Percentiles rank a stretch among this genome's conserved stretches.
Conservation (phyloP, 2,329 filamentous ascomycete species). For the Beauveria pseudobassiana region DNA sequence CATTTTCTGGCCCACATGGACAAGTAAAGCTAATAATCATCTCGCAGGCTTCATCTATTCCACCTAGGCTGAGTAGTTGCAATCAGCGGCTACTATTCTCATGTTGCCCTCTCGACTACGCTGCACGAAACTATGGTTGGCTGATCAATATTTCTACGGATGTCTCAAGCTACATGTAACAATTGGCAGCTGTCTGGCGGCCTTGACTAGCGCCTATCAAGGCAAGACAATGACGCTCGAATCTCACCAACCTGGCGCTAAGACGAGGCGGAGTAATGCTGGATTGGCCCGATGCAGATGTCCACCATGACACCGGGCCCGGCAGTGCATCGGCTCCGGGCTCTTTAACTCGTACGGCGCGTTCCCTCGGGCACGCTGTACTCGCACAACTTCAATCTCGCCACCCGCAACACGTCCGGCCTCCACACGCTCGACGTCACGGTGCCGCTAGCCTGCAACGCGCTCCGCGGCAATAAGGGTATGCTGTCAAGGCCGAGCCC, state of each 20-base stretch:
- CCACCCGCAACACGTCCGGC: conserved; percentile 17
- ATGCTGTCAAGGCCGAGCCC: conserved; percentile 12
- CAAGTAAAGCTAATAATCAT: background rate
- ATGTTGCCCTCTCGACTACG: background rate
- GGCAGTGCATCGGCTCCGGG: conserved; percentile 18
- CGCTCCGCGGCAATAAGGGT: conserved; percentile 13
- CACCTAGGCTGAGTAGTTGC: background rate
- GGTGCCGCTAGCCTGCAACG: conserved; percentile 18
- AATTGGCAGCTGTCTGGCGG: too few relatives aligned
- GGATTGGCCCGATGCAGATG: background rate
- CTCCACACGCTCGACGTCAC: conserved; percentile 17
- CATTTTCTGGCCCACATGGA: background rate
- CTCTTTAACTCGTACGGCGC: conserved; percentile 19
- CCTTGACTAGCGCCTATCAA: background rate
- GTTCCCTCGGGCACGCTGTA: conserved; percentile 16
- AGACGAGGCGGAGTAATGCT: background rate
- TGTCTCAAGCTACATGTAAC: background rate
- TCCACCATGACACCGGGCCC: conserved; percentile 12
- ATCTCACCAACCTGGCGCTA: background rate
- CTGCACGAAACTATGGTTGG: too few relatives aligned
- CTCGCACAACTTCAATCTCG: conserved; percentile 19
- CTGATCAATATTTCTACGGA: too few relatives aligned
- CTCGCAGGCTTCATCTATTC: conserved; percentile 10
- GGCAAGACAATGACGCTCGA: background rate
- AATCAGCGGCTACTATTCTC: background rate